Evolutionary conservation across 768 basidiomycete genomes (phyloP), one percentile per base, ranked within the genome.

Genomic region (Porphyrellus cyaneotinctus): DNA sequence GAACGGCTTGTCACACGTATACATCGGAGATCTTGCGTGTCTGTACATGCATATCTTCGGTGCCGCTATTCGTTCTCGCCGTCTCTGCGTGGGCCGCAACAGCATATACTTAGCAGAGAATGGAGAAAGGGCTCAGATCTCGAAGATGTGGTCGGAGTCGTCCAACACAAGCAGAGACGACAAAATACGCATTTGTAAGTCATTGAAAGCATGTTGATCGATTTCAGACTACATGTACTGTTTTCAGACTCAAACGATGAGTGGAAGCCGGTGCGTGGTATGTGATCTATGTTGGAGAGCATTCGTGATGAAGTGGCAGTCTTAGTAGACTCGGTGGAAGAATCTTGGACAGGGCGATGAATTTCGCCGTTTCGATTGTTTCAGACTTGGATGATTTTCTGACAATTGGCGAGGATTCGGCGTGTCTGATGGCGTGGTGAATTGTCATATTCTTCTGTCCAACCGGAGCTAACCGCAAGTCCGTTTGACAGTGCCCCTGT

Each of bases 1-100:
- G 59, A 83, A 85, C 48, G 39, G 81, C 7, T 87, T 83, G 84
- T 75, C 78, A 0, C 82, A 81, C 54, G 78, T 85, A 18, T 75
- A 83, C 52, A 74, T 84, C 47, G 67, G 76, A 39, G 82, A 85
- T 32, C 68, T 44, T 67, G 70, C 6, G 61, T 75, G 33, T 33
- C 67, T 84, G 14, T 84, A 76, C 58, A 64, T 72, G 52, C 52
- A 66, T 0, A 58, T 82, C 1, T 77, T 76, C 49, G 72, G 79
- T 48, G 66, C 72, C 2, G 60, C 62, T 2, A 47, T 58, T 18
- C 59, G 67, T 1, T 48, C 32, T 45, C 46, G 38, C 39, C 53
- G 49, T 35, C 51, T 65, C 42, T 62, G 60, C 17, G 42, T 49
- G 38, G 55, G 56, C 1, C 74, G 74, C 7, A 75, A 76, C 24